These are phyloP conservation scores for Fistulifera solaris DNA, from an alignment of 108 stramenopile genomes.

Conservation along the genomic window DNA sequence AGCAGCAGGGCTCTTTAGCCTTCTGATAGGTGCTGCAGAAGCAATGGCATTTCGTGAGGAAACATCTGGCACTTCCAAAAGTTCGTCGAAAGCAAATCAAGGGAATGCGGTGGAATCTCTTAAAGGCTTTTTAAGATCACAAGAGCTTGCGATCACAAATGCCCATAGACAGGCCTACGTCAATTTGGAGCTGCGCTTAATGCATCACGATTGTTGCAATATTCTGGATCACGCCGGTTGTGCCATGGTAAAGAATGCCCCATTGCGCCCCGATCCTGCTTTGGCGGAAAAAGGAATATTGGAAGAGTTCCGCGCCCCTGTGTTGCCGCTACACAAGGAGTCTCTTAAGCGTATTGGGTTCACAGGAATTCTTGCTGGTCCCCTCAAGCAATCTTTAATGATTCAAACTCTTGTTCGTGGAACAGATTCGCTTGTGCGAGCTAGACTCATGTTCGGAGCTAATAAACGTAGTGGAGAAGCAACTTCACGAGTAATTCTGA, in stretches of 20 bases:
- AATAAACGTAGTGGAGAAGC: slow-evolving; percentile 51
- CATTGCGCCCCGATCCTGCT: slow-evolving; percentile 17
- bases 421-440: slow-evolving; percentile 74
- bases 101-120: slow-evolving; percentile 53
- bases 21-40: slow-evolving; percentile 66
- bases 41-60: slow-evolving; percentile 32
- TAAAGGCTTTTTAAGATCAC: slow-evolving; percentile 69
- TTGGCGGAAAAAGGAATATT: slow-evolving; percentile 40
- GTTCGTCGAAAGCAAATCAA: slow-evolving; percentile 1
- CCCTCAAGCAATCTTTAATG: slow-evolving; percentile 65
- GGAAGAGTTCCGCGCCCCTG: slow-evolving; percentile 63
- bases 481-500: slow-evolving; percentile 68
- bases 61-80: slow-evolving; percentile 1
- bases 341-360: slow-evolving; percentile 45
- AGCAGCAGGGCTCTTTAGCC: slow-evolving; percentile 64
- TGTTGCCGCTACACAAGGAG: slow-evolving; percentile 57
- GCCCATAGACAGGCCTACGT: slow-evolving; percentile 73
- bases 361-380: slow-evolving; percentile 57
- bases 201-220: slow-evolving; percentile 76
- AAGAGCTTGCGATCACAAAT: slow-evolving; percentile 61
- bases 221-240: slow-evolving; percentile 46
- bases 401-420: slow-evolving; percentile 77
- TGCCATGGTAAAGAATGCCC: slow-evolving; percentile 20
- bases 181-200: slow-evolving; percentile 67
- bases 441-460: slow-evolving; percentile 77